Evolutionary conservation across 2,329 filamentous ascomycete species (phyloP).

Genomic region (Cordyceps pruinosa): DNA sequence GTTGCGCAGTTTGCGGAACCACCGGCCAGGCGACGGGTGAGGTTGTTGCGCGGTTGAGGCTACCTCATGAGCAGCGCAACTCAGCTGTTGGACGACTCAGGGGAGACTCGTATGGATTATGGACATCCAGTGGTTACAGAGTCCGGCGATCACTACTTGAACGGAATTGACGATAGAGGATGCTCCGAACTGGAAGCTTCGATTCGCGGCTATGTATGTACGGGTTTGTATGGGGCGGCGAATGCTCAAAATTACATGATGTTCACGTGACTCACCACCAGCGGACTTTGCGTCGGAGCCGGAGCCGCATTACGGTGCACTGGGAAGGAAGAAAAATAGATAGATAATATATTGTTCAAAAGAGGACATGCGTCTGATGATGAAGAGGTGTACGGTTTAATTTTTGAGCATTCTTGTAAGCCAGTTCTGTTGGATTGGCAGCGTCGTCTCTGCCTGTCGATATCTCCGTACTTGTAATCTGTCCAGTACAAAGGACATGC

Average conservation of each 20-base stretch:
- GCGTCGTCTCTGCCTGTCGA: no score
- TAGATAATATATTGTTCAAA: neutral
- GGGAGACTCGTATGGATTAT: neutral
- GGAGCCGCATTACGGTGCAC: neutral
- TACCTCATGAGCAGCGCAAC: slow-evolving; percentile 28
- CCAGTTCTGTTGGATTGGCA: no score
- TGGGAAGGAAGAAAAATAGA: neutral
- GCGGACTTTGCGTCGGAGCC: slow-evolving; percentile 1
- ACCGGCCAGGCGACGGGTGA: slow-evolving; percentile 24
- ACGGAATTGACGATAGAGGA: slow-evolving; percentile 6
- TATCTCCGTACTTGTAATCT: no score
- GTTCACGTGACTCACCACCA: slow-evolving; percentile 11
- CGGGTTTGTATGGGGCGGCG: slow-evolving; percentile 10
- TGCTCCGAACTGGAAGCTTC: slow-evolving; percentile 7
- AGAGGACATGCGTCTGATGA: neutral
- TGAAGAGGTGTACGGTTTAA: no score
- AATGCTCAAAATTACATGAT: slow-evolving; percentile 9
- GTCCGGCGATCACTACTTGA: neutral
- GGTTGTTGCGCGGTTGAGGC: slow-evolving; percentile 16
- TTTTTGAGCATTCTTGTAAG: no score
- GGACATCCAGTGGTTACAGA: neutral
- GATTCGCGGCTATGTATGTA: neutral
- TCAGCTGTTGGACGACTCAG: slow-evolving; percentile 15
- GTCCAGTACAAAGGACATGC: no score
- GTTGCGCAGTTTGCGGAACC: slow-evolving; percentile 28